Base-by-base conservation (phyloP, 108 stramenopile species). In the Cyclostephanos tholiformis region DNA sequence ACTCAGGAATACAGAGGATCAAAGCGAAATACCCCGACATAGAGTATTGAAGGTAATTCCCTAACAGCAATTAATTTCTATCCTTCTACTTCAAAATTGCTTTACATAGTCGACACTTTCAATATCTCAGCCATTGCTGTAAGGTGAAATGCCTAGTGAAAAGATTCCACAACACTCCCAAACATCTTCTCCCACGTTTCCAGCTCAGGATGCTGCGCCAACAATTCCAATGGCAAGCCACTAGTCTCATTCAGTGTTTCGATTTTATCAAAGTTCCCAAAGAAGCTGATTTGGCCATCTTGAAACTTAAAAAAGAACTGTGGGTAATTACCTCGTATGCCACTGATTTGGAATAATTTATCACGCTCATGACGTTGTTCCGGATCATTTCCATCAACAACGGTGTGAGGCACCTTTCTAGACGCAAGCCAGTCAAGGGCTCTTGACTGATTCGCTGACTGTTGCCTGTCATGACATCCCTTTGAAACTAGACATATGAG, bases 291-390 rank as follows among this genome's bases (percentile, higher is more conserved):
- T 64, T 66, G 59, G 19, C 72, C 76, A 49, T 84, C 82, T 17
- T 56, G 48, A 26, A 69, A 65, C 32, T 83, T 65, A 49, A 89
- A 75, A 80, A 91, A 93, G 67, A 93, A 88, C 64, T 93, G 92
- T 6, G 92, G 92, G 77, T 88, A 93, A 46, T 88, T 82, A 30
- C 74, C 92, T 11, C 88, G 74, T 17, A 85, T 66, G 11, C 89
- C 90, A 55, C 85, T 87, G 11, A 90, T 85, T 11, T 53, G 74
- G 65, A 90, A 91, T 38, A 93, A 72, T 58, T 84, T 64, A 75
- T 88, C 79, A 17, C 92, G 80, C 44, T 67, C 79, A 11, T 81
- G 78, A 50, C 80, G 67, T 68, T 85, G 72, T 26, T 52, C 26
- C 4, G 82, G 77, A 68, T 87, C 75, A 8, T 66, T 81, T 23